Percentiles rank a stretch among this genome's conserved stretches.
phyloP scores from a whole-genome alignment of 441 rosid genomes.

The Macaranga tanarius region DNA sequence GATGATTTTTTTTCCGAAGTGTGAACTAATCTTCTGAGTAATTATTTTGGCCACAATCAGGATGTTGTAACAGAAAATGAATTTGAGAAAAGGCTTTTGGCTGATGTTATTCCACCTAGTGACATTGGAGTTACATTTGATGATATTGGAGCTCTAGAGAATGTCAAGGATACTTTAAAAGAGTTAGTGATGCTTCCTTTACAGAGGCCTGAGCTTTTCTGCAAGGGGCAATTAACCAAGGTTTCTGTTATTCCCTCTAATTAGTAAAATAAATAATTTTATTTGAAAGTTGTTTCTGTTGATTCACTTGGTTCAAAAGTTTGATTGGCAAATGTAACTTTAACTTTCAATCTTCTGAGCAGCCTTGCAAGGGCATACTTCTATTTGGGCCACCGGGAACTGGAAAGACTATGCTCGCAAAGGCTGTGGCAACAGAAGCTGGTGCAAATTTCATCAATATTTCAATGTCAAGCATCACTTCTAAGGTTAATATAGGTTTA shows the following conservation, averaged over 20 bases:
- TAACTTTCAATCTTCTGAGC: conserved; percentile 25
- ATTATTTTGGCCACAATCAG: conserved; percentile 40
- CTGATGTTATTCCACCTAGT: conserved; percentile 91
- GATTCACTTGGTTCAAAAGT: neutral
- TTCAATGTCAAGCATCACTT: conserved; percentile 96
- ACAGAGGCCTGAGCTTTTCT: conserved; percentile 90
- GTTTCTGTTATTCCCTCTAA: conserved; percentile 33
- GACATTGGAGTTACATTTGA: conserved; percentile 92
- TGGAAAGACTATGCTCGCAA: conserved; percentile 94
- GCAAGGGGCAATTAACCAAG: conserved; percentile 92
- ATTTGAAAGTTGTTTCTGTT: conserved; percentile 4
- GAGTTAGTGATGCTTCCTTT: conserved; percentile 96
- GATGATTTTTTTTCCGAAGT: neutral
- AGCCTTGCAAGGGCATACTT: conserved; percentile 96
- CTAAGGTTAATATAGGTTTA: conserved; percentile 51
- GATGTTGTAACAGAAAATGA: conserved; percentile 94
- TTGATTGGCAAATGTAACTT: neutral
- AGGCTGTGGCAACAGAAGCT: conserved; percentile 96
- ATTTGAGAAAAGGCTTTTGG: conserved; percentile 87
- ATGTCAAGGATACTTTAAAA: conserved; percentile 88
- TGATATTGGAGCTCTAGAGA: conserved; percentile 92
- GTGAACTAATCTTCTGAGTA: conserved; percentile 10
- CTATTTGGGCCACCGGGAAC: conserved; percentile 98
- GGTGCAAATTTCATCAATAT: conserved; percentile 94
- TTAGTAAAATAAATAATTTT: conserved; percentile 10